Evolutionary conservation across 2,329 filamentous ascomycete genomes (phyloP).

Genomic region (Stachybotrys echinatus): DNA sequence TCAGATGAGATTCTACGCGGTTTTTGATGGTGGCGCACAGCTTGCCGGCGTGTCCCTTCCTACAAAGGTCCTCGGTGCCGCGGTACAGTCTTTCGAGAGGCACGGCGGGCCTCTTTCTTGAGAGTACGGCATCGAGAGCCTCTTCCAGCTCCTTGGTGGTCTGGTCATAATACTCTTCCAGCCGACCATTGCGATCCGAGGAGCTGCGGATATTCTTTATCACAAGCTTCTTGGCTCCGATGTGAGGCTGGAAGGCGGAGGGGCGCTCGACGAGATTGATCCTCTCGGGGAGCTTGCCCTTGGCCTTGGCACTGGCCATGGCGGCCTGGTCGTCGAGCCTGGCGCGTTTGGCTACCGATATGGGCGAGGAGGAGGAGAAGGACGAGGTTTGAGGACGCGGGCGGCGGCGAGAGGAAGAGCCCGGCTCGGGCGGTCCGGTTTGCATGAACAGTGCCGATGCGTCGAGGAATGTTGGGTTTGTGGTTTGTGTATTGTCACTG

Average conservation of each 20-base stretch:
- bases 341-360: conserved; percentile 23
- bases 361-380: conserved; percentile 16
- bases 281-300: conserved; percentile 33
- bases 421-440: conserved; percentile 20
- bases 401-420: conserved; percentile 30
- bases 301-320: conserved; percentile 30
- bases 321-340: conserved; percentile 17
- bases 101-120: conserved; percentile 52
- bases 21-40: conserved; percentile 62
- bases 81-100: conserved; percentile 89
- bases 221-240: conserved; percentile 78
- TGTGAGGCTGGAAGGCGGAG: conserved; percentile 62
- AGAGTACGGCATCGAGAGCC: conserved; percentile 71
- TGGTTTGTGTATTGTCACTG: no score
- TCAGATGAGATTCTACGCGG: conserved; percentile 64
- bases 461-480: no score
- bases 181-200: conserved; percentile 51
- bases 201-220: conserved; percentile 82
- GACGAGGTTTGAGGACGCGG: conserved; percentile 29
- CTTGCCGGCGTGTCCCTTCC: conserved; percentile 65
- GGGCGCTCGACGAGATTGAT: conserved; percentile 27
- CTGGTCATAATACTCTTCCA: conserved; percentile 72
- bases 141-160: conserved; percentile 69
- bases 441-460: conserved; percentile 24
- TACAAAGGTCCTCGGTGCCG: conserved; percentile 86